A percentile compares a stretch with the other conserved stretches of the same genome.
phyloP scores from a whole-genome alignment of 2,329 filamentous ascomycete genomes.

The Stachybotrys chlorohalonatus region DNA sequence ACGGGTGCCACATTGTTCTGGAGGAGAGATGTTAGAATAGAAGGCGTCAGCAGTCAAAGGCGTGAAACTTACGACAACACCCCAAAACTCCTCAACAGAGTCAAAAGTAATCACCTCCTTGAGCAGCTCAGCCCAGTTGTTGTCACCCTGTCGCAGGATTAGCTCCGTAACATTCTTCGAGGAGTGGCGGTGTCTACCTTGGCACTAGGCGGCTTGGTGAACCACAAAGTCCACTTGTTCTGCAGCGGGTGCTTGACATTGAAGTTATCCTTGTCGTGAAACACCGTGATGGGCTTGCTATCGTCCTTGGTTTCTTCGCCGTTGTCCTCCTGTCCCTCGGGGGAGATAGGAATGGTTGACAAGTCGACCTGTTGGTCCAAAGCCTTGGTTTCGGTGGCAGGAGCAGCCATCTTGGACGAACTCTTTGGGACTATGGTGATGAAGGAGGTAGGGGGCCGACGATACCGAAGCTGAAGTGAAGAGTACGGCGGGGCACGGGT shows the following conservation, averaged over 20 bases:
- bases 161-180: slow-evolving; percentile 10
- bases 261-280: slow-evolving; percentile 98
- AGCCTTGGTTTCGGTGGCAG: slow-evolving; percentile 21
- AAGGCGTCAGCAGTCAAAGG: neutral
- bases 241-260: slow-evolving; percentile 98
- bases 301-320: slow-evolving; percentile 38
- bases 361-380: slow-evolving; percentile 53
- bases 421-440: slow-evolving; percentile 3
- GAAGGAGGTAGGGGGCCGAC: neutral
- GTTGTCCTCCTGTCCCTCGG: slow-evolving; percentile 47
- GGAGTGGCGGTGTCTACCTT: slow-evolving; percentile 52
- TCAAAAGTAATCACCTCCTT: slow-evolving; percentile 99
- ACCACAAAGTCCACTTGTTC: slow-evolving; percentile 98
- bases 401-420: slow-evolving; percentile 22
- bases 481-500: slow-evolving; percentile 15
- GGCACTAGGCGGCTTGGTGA: slow-evolving; percentile 94
- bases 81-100: slow-evolving; percentile 99
- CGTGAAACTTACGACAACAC: slow-evolving; percentile 73
- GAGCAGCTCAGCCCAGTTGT: slow-evolving; percentile 97
- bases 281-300: slow-evolving; percentile 76
- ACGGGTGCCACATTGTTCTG: slow-evolving; percentile 98
- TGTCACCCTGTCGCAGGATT: slow-evolving; percentile 62
- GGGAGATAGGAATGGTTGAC: slow-evolving; percentile 59
- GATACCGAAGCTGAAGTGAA: slow-evolving; percentile 3
- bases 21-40: slow-evolving; percentile 6